These are phyloP conservation scores for Cinchona pubescens DNA, from an alignment of 257 asterid genomes.

Conservation along the genomic window DNA sequence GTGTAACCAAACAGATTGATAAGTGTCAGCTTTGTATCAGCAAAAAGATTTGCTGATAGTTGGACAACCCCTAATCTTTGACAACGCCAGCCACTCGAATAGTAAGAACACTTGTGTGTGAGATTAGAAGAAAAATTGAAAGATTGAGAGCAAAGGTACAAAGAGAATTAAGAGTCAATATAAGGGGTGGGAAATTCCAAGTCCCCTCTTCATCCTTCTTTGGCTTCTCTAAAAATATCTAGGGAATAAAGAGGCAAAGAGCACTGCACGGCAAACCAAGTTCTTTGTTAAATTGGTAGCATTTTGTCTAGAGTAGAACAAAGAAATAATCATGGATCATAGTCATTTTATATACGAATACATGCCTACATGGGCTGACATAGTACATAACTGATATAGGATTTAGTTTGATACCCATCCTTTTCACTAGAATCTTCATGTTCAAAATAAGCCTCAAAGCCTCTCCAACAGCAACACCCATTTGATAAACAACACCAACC, in stretches of 20 bases:
- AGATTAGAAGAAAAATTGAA: conserved; percentile 92
- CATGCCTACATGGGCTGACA: conserved; percentile 98
- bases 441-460: conserved; percentile 89
- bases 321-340: neutral
- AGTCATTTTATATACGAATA: conserved; percentile 10
- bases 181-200: conserved; percentile 72
- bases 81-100: conserved; percentile 99
- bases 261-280: conserved; percentile 59
- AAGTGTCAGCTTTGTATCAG: conserved; percentile 78
- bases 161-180: conserved; percentile 68
- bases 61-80: conserved; percentile 97
- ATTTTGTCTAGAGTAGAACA: neutral
- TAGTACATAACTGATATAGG: conserved; percentile 97
- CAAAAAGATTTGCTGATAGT: conserved; percentile 84
- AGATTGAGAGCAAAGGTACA: conserved; percentile 96
- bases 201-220: conserved; percentile 74
- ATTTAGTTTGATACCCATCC: conserved; percentile 86
- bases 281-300: conserved; percentile 5
- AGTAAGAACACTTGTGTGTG: conserved; percentile 95
- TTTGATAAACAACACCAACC: conserved; percentile 97
- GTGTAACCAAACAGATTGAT: conserved; percentile 91
- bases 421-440: conserved; percentile 90
- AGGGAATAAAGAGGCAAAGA: conserved; percentile 86
- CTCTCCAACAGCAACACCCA: conserved; percentile 99
- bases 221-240: conserved; percentile 90